These are phyloP conservation scores for Plasmodium coatneyi DNA, from an alignment of 169 alveolate species.

Conservation along the genomic window DNA sequence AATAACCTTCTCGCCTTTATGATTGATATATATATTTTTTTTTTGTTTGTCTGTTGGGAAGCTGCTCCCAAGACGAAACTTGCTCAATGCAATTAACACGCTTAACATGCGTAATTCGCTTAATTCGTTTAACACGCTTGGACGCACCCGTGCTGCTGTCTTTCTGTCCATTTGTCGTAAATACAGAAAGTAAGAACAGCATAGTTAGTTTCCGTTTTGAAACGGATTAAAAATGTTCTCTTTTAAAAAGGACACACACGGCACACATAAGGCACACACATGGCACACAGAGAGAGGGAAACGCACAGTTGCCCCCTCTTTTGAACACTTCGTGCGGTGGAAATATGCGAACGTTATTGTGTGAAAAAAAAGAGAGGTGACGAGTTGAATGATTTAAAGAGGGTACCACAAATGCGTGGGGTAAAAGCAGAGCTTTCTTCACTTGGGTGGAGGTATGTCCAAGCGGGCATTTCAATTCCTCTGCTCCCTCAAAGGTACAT, in stretches of 20 bases:
- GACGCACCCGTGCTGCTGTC: background rate
- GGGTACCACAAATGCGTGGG: background rate
- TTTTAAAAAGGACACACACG: background rate
- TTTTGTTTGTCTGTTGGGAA: background rate
- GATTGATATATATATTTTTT: too few species aligned
- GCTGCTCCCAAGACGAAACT: background rate
- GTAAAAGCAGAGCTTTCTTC: background rate
- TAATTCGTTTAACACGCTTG: background rate
- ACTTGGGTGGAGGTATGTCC: background rate
- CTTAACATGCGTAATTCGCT: background rate
- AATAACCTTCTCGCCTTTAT: background rate
- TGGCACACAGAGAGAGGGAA: background rate
- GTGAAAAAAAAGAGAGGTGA: background rate
- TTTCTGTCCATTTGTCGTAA: background rate
- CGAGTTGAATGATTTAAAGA: background rate
- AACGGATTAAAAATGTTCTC: background rate
- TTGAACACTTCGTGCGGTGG: background rate
- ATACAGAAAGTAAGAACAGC: background rate
- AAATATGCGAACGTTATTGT: background rate
- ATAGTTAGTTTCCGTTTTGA: background rate
- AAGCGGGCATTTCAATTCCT: background rate
- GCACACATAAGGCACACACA: too few species aligned
- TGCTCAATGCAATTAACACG: too few species aligned
- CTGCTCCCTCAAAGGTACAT: background rate
- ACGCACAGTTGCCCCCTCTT: background rate